Evolutionary conservation across 495 filamentous ascomycete genomes (phyloP).

Genomic region (Penicillium cataractarum): DNA sequence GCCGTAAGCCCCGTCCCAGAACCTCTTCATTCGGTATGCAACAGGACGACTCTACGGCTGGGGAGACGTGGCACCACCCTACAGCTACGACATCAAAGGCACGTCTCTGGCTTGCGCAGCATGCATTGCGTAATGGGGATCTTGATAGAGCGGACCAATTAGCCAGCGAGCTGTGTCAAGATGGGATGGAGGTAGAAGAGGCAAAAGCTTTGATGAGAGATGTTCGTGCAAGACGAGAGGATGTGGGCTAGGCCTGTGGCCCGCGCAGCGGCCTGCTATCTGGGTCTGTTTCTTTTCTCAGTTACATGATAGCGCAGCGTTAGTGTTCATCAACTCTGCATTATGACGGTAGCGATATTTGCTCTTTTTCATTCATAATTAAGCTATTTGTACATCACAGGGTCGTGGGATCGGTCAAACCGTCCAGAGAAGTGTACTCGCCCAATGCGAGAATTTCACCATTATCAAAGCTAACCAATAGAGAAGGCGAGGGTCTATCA

Average conservation of each 20-base stretch:
- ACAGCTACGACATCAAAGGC: constrained; percentile 89
- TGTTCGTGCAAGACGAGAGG: constrained; percentile 78
- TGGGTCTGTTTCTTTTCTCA: constrained; percentile 9
- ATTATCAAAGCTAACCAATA: constrained; percentile 25
- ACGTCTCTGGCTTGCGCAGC: constrained; percentile 88
- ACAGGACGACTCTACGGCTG: constrained; percentile 52
- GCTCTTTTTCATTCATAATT: not conserved
- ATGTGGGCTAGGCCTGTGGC: constrained; percentile 23
- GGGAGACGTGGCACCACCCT: constrained; percentile 54
- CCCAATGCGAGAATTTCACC: constrained; percentile 28
- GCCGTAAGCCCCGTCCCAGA: constrained; percentile 27
- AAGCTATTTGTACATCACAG: not conserved
- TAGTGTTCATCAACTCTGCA: constrained; percentile 5
- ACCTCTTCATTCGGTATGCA: constrained; percentile 46
- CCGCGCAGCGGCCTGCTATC: not conserved
- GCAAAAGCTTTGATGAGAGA: constrained; percentile 94
- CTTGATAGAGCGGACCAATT: constrained; percentile 76
- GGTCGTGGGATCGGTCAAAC: constrained; percentile 5
- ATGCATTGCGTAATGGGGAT: constrained; percentile 73
- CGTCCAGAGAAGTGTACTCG: constrained; percentile 26
- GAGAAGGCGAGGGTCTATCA: not conserved
- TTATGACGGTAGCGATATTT: not conserved
- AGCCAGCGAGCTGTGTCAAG: constrained; percentile 89
- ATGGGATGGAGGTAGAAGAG: constrained; percentile 97
- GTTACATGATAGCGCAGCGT: constrained; percentile 29